phyloP scores from a whole-genome alignment of 78 protist species.

The Monosiga brevicollis region DNA sequence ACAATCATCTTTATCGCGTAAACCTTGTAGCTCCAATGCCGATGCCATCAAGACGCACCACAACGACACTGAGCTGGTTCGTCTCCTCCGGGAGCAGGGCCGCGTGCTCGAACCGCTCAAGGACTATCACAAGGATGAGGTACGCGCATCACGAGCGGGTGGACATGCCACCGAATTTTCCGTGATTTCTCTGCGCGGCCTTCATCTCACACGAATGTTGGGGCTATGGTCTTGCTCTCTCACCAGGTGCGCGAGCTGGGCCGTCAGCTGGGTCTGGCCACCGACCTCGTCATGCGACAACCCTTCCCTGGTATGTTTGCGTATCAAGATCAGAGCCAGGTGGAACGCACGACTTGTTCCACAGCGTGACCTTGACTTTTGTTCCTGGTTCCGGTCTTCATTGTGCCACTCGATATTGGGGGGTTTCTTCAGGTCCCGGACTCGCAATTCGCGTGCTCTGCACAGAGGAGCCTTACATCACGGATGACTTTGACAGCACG shows the following conservation, averaged over 20 bases:
- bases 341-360: no score
- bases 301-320: constrained; percentile 74
- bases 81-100: constrained; percentile 61
- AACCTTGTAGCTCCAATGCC: constrained; percentile 36
- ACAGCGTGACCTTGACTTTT: no score
- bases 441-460: constrained; percentile 85
- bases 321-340: no score
- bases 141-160: no score
- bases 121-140: constrained; percentile 92
- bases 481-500: constrained; percentile 26
- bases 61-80: constrained; percentile 82
- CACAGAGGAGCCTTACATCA: constrained; percentile 47
- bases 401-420: no score
- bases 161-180: no score
- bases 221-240: no score
- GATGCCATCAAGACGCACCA: constrained; percentile 92
- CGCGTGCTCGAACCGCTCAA: constrained; percentile 81
- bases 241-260: constrained; percentile 73
- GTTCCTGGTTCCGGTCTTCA: no score
- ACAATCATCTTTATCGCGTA: no score
- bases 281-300: constrained; percentile 81
- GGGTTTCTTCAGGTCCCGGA: constrained; percentile 75
- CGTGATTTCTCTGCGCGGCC: no score
- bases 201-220: no score
- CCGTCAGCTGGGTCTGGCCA: constrained; percentile 65